These are phyloP conservation scores for Apiospora marii DNA, from an alignment of 2,329 filamentous ascomycete species.

Conservation along the genomic window DNA sequence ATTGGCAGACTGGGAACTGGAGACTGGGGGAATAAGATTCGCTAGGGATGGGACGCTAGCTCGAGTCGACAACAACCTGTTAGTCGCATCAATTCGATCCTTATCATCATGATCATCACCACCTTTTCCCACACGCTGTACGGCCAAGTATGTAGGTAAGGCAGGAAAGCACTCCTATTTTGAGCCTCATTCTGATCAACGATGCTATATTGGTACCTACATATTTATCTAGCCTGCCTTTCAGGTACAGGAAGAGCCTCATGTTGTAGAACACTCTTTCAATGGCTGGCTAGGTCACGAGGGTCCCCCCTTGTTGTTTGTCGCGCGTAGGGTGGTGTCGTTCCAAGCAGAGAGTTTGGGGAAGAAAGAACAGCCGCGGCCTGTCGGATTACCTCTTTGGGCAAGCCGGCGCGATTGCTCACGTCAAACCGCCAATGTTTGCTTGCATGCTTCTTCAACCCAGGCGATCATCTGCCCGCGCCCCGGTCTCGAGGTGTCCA, in stretches of 20 bases:
- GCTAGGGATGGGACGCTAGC: neutral
- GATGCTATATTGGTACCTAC: neutral
- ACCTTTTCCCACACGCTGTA: neutral
- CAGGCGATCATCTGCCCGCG: neutral
- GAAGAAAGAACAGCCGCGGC: neutral
- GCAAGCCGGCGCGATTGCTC: neutral
- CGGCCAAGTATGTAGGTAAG: neutral
- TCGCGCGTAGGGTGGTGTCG: neutral
- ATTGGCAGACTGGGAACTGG: too few relatives aligned
- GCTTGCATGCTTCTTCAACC: neutral
- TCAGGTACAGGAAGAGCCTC: neutral
- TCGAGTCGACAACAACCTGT: neutral
- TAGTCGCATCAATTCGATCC: too few relatives aligned
- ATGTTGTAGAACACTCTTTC: neutral
- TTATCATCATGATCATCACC: neutral
- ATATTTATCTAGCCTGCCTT: neutral
- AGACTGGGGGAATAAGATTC: neutral
- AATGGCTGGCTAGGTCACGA: neutral
- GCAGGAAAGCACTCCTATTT: neutral
- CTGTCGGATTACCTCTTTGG: conserved; percentile 11
- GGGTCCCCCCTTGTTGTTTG: neutral
- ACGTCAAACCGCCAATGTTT: too few relatives aligned
- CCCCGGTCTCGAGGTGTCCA: conserved; percentile 1
- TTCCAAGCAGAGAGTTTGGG: neutral
- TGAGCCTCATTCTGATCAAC: neutral